Evolutionary conservation across 2,329 filamentous ascomycete species (phyloP).

Genomic region (Neonectria faginata): DNA sequence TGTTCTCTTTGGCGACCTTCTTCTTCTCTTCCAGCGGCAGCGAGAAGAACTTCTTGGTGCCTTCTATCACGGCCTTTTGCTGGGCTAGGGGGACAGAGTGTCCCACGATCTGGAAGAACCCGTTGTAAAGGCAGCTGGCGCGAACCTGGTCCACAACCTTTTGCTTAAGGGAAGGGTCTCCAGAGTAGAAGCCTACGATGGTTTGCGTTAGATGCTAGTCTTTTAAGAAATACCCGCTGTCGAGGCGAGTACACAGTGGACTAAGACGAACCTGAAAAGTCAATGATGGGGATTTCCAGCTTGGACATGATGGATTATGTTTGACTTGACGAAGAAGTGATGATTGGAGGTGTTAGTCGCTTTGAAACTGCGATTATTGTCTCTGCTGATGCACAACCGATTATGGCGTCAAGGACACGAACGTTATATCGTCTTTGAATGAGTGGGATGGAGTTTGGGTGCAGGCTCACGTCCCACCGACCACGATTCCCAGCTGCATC

Average conservation of each 20-base stretch:
- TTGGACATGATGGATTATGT: conserved; percentile 23
- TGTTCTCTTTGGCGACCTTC: conserved; percentile 52
- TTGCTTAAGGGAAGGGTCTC: conserved; percentile 43
- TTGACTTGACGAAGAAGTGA: background rate
- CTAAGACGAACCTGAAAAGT: conserved; percentile 43
- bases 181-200: conserved; percentile 35
- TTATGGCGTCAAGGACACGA: conserved; percentile 16
- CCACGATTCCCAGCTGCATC: background rate
- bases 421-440: conserved; percentile 19
- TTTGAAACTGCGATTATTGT: background rate
- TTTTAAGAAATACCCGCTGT: background rate
- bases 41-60: conserved; percentile 60
- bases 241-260: background rate
- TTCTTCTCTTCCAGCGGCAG: conserved; percentile 60
- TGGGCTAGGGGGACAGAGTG: conserved; percentile 57
- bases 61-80: conserved; percentile 55
- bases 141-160: conserved; percentile 50
- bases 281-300: conserved; percentile 45
- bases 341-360: background rate
- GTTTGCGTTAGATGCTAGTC: background rate
- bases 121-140: conserved; percentile 58
- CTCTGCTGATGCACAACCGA: background rate
- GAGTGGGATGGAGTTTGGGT: conserved; percentile 18
- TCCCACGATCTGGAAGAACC: conserved; percentile 65
- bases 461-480: background rate